phyloP scores from a whole-genome alignment of 352 stramenopile species.

The Phytopythium vexans region DNA sequence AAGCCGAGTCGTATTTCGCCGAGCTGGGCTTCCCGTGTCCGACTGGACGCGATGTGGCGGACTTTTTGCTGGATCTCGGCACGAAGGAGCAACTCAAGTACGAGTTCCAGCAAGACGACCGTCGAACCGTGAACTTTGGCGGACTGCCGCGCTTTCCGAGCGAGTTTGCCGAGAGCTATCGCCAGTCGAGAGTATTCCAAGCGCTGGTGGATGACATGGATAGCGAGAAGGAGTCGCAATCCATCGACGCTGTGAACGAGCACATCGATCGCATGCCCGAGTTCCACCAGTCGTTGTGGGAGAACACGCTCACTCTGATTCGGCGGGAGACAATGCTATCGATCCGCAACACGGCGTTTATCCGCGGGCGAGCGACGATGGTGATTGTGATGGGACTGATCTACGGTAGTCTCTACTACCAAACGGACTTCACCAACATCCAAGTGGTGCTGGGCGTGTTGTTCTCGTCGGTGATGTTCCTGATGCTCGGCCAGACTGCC shows the following conservation, averaged over 20 bases:
- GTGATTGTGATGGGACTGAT: conserved; percentile 24
- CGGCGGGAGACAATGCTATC: conserved; percentile 49
- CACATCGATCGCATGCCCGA: conserved; percentile 2
- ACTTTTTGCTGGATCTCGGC: conserved; percentile 34
- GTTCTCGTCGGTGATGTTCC: conserved; percentile 72
- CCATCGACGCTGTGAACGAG: conserved; percentile 53
- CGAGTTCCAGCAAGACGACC: background rate
- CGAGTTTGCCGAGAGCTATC: conserved; percentile 10
- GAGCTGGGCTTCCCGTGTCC: conserved; percentile 46
- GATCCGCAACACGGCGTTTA: conserved; percentile 26
- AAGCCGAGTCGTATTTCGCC: conserved; percentile 56
- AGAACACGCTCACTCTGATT: conserved; percentile 9
- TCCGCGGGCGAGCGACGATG: conserved; percentile 22
- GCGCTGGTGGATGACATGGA: conserved; percentile 81
- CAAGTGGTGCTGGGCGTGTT: conserved; percentile 53
- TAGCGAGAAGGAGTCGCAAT: conserved; percentile 34
- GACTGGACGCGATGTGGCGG: conserved; percentile 22
- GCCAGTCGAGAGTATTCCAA: conserved; percentile 11
- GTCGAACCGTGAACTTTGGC: background rate
- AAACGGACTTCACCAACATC: conserved; percentile 17
- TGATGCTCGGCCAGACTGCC: conserved; percentile 53
- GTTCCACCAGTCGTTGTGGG: conserved; percentile 15
- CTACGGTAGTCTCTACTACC: conserved; percentile 21
- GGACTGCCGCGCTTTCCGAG: background rate
- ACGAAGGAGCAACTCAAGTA: conserved; percentile 21